Evolutionary conservation across 202 grass and related monocot genomes (phyloP).

Genomic region (Saccharum hybrid): DNA sequence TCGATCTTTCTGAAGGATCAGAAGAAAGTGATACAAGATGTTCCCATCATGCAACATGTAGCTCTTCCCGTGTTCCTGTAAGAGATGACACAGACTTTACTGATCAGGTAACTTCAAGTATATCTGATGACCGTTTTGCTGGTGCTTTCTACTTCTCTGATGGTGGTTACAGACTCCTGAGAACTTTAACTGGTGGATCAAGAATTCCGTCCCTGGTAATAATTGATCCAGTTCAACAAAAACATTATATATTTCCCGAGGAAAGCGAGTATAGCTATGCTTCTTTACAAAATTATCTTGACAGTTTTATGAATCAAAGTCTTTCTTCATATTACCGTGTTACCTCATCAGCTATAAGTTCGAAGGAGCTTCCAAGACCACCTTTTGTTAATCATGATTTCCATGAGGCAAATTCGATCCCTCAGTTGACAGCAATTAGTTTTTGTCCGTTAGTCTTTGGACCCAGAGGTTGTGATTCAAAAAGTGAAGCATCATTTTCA

Average conservation of each 20-base stretch:
- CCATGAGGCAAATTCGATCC: slow-evolving; percentile 82
- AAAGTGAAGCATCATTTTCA: slow-evolving; percentile 42
- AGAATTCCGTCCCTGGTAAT: slow-evolving; percentile 86
- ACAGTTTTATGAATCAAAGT: slow-evolving; percentile 72
- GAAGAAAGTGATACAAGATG: slow-evolving; percentile 46
- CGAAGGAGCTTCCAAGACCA: slow-evolving; percentile 76
- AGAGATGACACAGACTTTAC: slow-evolving; percentile 27
- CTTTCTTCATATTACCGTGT: slow-evolving; percentile 69
- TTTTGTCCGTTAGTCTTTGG: slow-evolving; percentile 83
- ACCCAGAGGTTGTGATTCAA: slow-evolving; percentile 58
- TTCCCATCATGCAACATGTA: slow-evolving; percentile 36
- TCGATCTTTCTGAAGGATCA: slow-evolving; percentile 46
- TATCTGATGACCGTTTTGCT: slow-evolving; percentile 50
- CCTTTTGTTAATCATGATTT: slow-evolving; percentile 94
- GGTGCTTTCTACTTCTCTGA: slow-evolving; percentile 86
- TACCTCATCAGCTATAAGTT: slow-evolving; percentile 42
- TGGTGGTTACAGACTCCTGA: slow-evolving; percentile 75
- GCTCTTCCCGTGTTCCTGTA: slow-evolving; percentile 37
- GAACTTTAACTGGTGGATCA: slow-evolving; percentile 74
- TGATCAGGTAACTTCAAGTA: slow-evolving; percentile 41
- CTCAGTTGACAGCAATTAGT: slow-evolving; percentile 62
- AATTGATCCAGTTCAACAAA: slow-evolving; percentile 73
- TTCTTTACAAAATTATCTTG: slow-evolving; percentile 75
- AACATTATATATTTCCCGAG: slow-evolving; percentile 72
- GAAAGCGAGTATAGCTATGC: slow-evolving; percentile 64